Conservation (phyloP, 805 yeast genomes). For the Schwanniomyces occidentalis region DNA sequence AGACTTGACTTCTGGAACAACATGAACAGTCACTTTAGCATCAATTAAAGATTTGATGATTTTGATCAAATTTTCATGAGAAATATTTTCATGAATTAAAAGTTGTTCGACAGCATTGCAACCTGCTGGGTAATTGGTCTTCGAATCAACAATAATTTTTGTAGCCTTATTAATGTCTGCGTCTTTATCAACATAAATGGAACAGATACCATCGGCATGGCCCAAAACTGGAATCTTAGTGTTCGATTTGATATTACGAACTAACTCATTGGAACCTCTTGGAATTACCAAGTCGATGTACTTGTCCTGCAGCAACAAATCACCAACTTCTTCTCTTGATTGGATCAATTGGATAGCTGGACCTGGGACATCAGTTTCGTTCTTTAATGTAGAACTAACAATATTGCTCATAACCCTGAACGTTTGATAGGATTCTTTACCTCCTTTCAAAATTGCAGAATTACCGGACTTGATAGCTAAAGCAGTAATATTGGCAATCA, state of each 20-base stretch:
- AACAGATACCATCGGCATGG: slow-evolving; percentile 97
- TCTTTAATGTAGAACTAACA: slow-evolving; percentile 56
- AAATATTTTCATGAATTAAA: slow-evolving; percentile 53
- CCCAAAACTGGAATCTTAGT: slow-evolving; percentile 97
- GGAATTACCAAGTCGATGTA: slow-evolving; percentile 96
- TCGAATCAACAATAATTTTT: slow-evolving; percentile 77
- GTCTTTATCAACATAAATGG: slow-evolving; percentile 75
- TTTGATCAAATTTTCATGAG: slow-evolving; percentile 22
- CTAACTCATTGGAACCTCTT: slow-evolving; percentile 94
- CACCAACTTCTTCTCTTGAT: slow-evolving; percentile 88
- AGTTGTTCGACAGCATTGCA: slow-evolving; percentile 95
- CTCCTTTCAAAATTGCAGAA: slow-evolving; percentile 96
- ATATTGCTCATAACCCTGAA: slow-evolving; percentile 79
- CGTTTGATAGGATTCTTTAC: slow-evolving; percentile 86
- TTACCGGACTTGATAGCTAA: slow-evolving; percentile 95
- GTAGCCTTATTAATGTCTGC: slow-evolving; percentile 80
- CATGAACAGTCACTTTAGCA: slow-evolving; percentile 74
- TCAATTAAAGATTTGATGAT: slow-evolving; percentile 47
- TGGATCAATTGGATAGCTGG: slow-evolving; percentile 84
- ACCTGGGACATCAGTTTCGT: slow-evolving; percentile 70
- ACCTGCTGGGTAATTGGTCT: slow-evolving; percentile 98
- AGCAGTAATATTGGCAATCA: slow-evolving; percentile 95
- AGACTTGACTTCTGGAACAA: slow-evolving; percentile 51
- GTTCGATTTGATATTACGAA: slow-evolving; percentile 76
- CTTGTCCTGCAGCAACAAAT: slow-evolving; percentile 77